Percentiles rank a stretch among this genome's conserved stretches.
Evolutionary conservation across 176 grass and related monocot species (phyloP).

Genomic region (sorghum (Sorghum bicolor)): DNA sequence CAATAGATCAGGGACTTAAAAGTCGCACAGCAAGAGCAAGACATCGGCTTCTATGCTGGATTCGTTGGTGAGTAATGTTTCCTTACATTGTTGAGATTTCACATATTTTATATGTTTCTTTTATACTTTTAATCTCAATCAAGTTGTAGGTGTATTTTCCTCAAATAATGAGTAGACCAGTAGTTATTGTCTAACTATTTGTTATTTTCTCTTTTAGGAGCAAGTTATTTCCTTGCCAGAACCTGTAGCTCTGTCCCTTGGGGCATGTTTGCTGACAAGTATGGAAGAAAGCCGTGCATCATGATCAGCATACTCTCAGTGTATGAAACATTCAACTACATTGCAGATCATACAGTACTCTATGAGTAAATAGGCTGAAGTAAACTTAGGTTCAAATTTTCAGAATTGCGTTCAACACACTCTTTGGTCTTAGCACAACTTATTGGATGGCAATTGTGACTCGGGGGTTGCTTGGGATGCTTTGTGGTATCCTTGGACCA

Average conservation of each 20-base stretch:
- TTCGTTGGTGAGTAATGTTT: conserved; percentile 50
- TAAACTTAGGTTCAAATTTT: not conserved
- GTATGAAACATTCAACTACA: conserved; percentile 25
- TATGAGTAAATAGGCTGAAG: not conserved
- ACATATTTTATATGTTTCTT: not conserved
- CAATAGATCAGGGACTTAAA: conserved; percentile 62
- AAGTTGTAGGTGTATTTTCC: not conserved
- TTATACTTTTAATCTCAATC: not conserved
- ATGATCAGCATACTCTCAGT: not conserved
- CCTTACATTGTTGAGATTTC: not conserved
- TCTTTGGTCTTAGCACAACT: conserved; percentile 65
- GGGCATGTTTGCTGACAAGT: conserved; percentile 69
- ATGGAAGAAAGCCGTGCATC: conserved; percentile 43
- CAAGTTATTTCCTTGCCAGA: conserved; percentile 3
- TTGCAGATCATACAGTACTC: not conserved
- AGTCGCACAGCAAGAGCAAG: conserved; percentile 55
- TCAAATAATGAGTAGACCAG: not conserved
- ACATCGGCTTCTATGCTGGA: conserved; percentile 69
- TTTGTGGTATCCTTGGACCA: conserved; percentile 63
- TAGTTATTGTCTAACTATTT: not conserved
- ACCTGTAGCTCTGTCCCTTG: conserved; percentile 52
- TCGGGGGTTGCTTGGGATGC: conserved; percentile 47
- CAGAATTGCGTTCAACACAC: conserved; percentile 62
- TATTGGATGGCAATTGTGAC: conserved; percentile 71
- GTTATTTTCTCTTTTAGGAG: conserved; percentile 31